Conservation (phyloP, 768 basidiomycete genomes). For the Boletales sp. region DNA sequence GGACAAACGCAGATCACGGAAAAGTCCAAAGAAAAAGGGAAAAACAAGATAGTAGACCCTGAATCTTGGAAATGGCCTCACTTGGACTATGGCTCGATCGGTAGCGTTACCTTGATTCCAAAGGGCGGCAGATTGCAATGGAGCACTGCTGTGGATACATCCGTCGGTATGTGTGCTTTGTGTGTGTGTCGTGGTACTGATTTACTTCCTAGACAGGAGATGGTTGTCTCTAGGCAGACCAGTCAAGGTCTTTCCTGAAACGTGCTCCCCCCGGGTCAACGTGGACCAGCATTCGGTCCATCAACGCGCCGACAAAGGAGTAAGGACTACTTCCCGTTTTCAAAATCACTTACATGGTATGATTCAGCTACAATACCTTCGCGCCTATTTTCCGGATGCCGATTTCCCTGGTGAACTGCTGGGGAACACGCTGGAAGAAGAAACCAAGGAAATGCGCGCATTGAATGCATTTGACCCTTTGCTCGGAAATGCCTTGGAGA, state of each 20-base stretch:
- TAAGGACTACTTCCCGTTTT: constrained; percentile 28
- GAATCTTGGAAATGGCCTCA: constrained; percentile 45
- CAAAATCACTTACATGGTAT: background rate
- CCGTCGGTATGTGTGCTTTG: constrained; percentile 12
- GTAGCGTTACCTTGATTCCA: constrained; percentile 52
- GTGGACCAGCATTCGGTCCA: constrained; percentile 32
- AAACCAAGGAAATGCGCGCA: constrained; percentile 34
- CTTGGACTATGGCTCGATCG: constrained; percentile 54
- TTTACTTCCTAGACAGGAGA: constrained; percentile 24
- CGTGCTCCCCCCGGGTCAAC: constrained; percentile 37
- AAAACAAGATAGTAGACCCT: constrained; percentile 27
- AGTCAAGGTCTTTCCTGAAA: constrained; percentile 56
- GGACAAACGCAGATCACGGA: constrained; percentile 32
- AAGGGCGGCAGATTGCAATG: constrained; percentile 47
- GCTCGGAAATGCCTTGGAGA: constrained; percentile 50
- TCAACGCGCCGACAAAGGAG: constrained; percentile 66
- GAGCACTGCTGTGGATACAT: constrained; percentile 39
- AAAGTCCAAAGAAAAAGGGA: constrained; percentile 15
- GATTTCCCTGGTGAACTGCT: constrained; percentile 72
- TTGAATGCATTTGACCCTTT: constrained; percentile 53
- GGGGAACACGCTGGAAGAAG: constrained; percentile 48
- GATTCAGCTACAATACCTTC: constrained; percentile 64
- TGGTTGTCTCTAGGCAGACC: constrained; percentile 31
- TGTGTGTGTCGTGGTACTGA: constrained; percentile 3
- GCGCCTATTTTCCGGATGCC: constrained; percentile 67